These are phyloP conservation scores for Apiotrichum mycotoxinovorans DNA, from an alignment of 1,284 basidiomycete genomes.

Conservation along the genomic window DNA sequence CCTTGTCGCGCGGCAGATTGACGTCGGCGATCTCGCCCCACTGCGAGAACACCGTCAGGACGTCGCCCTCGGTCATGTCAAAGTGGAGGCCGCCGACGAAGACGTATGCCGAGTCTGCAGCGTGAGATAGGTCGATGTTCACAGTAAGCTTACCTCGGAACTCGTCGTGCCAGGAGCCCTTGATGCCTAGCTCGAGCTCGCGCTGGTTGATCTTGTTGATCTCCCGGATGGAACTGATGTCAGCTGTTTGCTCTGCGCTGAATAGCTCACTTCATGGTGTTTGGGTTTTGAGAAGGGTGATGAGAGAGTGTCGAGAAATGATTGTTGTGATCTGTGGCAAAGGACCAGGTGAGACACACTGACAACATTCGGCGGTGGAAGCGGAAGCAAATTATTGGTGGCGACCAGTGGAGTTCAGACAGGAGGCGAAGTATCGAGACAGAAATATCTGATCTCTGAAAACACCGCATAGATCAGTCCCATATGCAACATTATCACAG, in stretches of 20 bases:
- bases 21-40: conserved; percentile 92
- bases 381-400: conserved; percentile 1
- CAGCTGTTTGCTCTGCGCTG: background rate
- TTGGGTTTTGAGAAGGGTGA: background rate
- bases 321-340: background rate
- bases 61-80: conserved; percentile 94
- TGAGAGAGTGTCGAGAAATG: too few species aligned
- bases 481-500: too few species aligned
- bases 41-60: conserved; percentile 97
- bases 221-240: conserved; percentile 76
- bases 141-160: conserved; percentile 64
- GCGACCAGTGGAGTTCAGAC: too few species aligned
- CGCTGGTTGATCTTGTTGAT: conserved; percentile 88
- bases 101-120: conserved; percentile 85
- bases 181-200: conserved; percentile 80
- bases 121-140: background rate
- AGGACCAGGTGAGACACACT: background rate
- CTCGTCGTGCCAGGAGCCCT: conserved; percentile 92
- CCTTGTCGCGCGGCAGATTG: conserved; percentile 87
- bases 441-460: too few species aligned
- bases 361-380: background rate
- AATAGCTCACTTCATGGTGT: conserved; percentile 23
- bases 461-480: too few species aligned
- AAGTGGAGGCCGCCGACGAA: conserved; percentile 81
- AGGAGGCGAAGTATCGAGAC: too few species aligned